Evolutionary conservation across 768 basidiomycete species (phyloP), one percentile per base, ranked within the genome.

Genomic region (Lepiota brunneoincarnata): DNA sequence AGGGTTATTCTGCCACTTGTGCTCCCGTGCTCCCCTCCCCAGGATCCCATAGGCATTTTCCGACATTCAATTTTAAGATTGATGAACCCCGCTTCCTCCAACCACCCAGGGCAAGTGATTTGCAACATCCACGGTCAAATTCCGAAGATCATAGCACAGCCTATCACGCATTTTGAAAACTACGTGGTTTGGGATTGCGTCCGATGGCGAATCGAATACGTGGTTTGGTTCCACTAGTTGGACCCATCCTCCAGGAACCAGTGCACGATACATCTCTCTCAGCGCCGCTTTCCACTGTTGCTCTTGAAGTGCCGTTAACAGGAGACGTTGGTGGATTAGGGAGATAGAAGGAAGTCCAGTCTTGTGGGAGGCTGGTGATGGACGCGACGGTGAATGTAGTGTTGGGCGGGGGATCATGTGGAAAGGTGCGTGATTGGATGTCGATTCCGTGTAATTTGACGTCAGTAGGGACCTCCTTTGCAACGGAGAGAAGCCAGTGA

Each of bases 231-330:
- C 56, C 26, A 51, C 49, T 6, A 57, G 26, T 26, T 58, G 57
- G 14, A 58, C 49, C 52, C 57, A 58, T 6, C 52, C 53, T 7
- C 57, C 57, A 2, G 56, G 56, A n/a, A 31, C 39, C 12, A 51
- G 37, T 17, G 48, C 50, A 3, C 56, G 42, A 41, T 52, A 35
- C 37, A 57, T 36, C 20, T 57, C 56, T 2, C 37, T 20, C 10
- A 57, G 2, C 0, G 50, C 56, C 2, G 56, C 18, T 24, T 57
- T 51, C 56, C 56, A 57, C 37, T 57, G 49, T 2, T 39, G 23
- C 15, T 12, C 23, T 50, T 50, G 38, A 3, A 50, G 26, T n/a
- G 39, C 49, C 1, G n/a, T 4, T 4, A 40, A 7, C 26, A 46
- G 39, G 44, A 49, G 51, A 20, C 44, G 45, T 18, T 42, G 56